Evolutionary conservation across 2,329 filamentous ascomycete genomes (phyloP).

Genomic region (Periconia macrospinosa): DNA sequence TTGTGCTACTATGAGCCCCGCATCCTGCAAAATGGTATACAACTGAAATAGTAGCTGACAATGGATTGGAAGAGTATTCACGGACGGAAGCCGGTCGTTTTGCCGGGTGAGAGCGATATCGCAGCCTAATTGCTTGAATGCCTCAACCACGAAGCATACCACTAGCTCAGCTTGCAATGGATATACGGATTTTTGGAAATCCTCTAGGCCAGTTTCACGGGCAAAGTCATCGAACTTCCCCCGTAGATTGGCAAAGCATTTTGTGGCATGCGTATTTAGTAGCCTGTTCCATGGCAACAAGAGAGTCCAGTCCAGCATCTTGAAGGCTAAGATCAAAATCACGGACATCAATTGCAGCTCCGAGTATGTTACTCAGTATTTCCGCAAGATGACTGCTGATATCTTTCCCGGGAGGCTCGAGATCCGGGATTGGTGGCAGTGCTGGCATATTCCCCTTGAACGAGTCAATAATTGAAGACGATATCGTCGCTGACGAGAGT

Average conservation of each 20-base stretch:
- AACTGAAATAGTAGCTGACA: slow-evolving; percentile 4
- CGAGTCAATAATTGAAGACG: no score
- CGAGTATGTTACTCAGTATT: no score
- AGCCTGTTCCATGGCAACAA: background rate
- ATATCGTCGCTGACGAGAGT: no score
- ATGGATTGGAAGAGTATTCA: background rate
- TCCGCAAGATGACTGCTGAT: no score
- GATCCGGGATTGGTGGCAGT: no score
- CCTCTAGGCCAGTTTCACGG: background rate
- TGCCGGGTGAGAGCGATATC: background rate
- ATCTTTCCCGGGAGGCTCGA: no score
- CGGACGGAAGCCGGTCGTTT: slow-evolving; percentile 1
- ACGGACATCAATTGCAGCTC: no score
- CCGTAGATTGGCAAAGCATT: no score
- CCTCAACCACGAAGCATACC: slow-evolving; percentile 1
- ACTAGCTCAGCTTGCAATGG: slow-evolving; percentile 2
- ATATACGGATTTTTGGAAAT: slow-evolving; percentile 2
- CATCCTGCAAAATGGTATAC: slow-evolving; percentile 4
- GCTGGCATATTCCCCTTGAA: no score
- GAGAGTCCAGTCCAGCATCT: background rate
- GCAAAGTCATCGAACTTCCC: background rate
- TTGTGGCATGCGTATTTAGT: background rate
- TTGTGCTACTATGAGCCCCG: background rate
- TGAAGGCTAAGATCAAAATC: background rate
- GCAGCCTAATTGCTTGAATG: slow-evolving; percentile 2